These are phyloP conservation scores for Phytophthora pseudosyringae DNA, from an alignment of 352 stramenopile genomes.

Conservation along the genomic window DNA sequence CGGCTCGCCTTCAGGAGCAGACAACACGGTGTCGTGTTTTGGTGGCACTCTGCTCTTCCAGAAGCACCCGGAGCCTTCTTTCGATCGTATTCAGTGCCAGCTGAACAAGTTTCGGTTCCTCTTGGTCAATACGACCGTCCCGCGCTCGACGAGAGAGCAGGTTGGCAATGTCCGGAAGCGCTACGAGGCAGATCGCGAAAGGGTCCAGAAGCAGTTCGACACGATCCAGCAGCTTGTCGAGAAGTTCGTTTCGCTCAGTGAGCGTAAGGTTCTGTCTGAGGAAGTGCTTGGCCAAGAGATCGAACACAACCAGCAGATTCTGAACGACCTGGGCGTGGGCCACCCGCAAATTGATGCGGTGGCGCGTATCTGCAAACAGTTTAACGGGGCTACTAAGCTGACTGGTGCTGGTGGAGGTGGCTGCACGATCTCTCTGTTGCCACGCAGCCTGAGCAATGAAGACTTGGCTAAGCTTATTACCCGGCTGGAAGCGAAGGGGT, in stretches of 20 bases:
- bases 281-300: conserved; percentile 56
- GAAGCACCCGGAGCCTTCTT: conserved; percentile 55
- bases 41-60: conserved; percentile 87
- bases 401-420: conserved; percentile 90
- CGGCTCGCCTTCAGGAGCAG: conserved; percentile 89
- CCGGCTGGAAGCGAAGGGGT: conserved; percentile 54
- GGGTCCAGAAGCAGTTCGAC: conserved; percentile 68
- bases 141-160: conserved; percentile 87
- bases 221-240: conserved; percentile 81
- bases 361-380: conserved; percentile 51
- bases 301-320: conserved; percentile 75
- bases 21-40: conserved; percentile 92
- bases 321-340: conserved; percentile 83
- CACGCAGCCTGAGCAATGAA: conserved; percentile 42
- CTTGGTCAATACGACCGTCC: conserved; percentile 92
- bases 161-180: conserved; percentile 77
- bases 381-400: conserved; percentile 86
- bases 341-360: conserved; percentile 88
- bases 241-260: conserved; percentile 58
- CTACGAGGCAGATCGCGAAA: conserved; percentile 56
- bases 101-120: conserved; percentile 85
- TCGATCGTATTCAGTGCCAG: conserved; percentile 53
- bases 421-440: conserved; percentile 89
- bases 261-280: conserved; percentile 49
- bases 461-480: conserved; percentile 52